Conservation (phyloP, 2,329 filamentous ascomycete species). For the Fusarium algeriense region DNA sequence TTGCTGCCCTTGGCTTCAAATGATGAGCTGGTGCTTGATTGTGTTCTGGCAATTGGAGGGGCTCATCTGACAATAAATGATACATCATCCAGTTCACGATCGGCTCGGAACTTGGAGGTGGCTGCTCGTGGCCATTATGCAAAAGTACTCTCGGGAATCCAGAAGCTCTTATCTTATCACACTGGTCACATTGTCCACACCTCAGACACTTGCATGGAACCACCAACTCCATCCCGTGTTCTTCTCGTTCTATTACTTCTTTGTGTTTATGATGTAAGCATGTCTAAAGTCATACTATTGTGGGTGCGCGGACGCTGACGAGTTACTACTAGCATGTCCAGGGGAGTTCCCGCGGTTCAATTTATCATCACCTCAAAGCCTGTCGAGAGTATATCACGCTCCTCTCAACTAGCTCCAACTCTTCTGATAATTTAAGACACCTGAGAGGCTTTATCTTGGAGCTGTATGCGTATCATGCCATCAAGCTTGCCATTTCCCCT, state of each 20-base stretch:
- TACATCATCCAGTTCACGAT: neutral
- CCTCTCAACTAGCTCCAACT: neutral
- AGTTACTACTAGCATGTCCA: neutral
- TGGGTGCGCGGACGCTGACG: rapidly evolving
- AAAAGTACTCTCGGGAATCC: neutral
- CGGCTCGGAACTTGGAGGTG: constrained; percentile 1
- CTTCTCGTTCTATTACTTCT: neutral
- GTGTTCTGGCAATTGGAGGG: constrained; percentile 16
- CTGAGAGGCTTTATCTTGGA: constrained; percentile 7
- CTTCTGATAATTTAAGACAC: neutral
- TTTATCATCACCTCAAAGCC: constrained; percentile 1
- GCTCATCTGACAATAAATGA: constrained; percentile 1
- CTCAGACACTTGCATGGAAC: neutral
- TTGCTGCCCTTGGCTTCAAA: constrained; percentile 10
- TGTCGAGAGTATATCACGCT: neutral
- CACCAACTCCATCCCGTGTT: neutral
- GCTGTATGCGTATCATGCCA: constrained; percentile 4
- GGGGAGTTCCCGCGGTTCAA: neutral
- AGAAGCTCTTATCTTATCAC: neutral
- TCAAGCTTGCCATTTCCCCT: constrained; percentile 6
- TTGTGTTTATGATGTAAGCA: constrained; percentile 17
- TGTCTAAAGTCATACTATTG: rapidly evolving
- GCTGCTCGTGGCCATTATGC: constrained; percentile 12
- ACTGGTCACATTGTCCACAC: neutral
- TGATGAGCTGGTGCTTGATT: constrained; percentile 5